Percentiles rank a stretch among this genome's conserved stretches.
Conservation (phyloP, 2,329 filamentous ascomycete genomes). For the Rachicladosporium sp. region DNA sequence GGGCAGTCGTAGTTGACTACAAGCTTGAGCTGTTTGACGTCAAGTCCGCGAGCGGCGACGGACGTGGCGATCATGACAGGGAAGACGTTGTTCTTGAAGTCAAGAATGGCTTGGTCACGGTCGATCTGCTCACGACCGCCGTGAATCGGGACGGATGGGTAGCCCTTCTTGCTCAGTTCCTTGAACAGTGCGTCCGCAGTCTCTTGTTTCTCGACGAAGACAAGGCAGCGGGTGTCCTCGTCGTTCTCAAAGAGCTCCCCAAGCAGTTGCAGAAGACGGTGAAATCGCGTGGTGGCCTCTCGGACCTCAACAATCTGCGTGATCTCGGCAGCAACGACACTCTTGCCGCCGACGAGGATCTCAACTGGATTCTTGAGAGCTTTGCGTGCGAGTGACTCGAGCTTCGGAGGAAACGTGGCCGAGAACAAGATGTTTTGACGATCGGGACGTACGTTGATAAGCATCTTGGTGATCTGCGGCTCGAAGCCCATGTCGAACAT, state of each 20-base stretch:
- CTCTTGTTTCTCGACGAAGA: conserved; percentile 36
- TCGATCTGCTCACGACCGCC: conserved; percentile 90
- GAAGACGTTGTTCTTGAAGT: conserved; percentile 85
- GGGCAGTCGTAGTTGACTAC: conserved; percentile 94
- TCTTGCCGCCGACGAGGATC: conserved; percentile 82
- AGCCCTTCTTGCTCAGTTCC: conserved; percentile 70
- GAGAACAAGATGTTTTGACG: conserved; percentile 93
- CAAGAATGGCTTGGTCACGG: conserved; percentile 78
- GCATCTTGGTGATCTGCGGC: conserved; percentile 93
- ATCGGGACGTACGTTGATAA: conserved; percentile 81
- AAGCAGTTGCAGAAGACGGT: conserved; percentile 70
- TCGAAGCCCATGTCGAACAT: conserved; percentile 99
- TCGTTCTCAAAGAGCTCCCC: conserved; percentile 78
- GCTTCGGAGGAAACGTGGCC: conserved; percentile 87
- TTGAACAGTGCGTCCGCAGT: conserved; percentile 39
- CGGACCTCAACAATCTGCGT: conserved; percentile 85
- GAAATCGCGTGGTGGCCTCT: conserved; percentile 70
- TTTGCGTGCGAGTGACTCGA: conserved; percentile 83
- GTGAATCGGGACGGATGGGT: conserved; percentile 86
- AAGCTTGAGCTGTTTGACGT: conserved; percentile 90
- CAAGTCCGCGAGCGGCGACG: conserved; percentile 84
- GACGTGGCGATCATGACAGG: conserved; percentile 90
- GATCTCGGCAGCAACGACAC: conserved; percentile 56
- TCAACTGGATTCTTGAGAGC: conserved; percentile 75
- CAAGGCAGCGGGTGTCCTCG: conserved; percentile 77